A percentile compares a stretch with the other conserved stretches of the same genome.
phyloP scores from a whole-genome alignment of 371 early-diverging fungal genomes.

The Rhizopus microsporus region DNA sequence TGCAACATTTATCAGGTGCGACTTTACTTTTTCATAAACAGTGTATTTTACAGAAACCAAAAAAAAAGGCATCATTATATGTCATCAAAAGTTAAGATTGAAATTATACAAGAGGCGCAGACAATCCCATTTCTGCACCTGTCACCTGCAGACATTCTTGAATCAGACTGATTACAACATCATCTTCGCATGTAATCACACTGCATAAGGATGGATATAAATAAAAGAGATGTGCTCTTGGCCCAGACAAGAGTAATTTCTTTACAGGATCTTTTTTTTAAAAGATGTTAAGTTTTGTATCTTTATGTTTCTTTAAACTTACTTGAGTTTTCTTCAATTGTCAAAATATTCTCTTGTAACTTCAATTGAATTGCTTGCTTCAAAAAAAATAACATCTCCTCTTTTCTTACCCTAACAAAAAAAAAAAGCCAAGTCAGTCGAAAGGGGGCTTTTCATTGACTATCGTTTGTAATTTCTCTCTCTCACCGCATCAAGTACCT shows the following conservation, averaged over 20 bases:
- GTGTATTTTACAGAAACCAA: no score
- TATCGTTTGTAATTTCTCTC: background rate
- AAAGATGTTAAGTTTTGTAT: slow-evolving; percentile 10
- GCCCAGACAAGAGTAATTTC: slow-evolving; percentile 58
- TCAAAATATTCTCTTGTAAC: slow-evolving; percentile 53
- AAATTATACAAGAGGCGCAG: background rate
- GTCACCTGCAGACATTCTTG: slow-evolving; percentile 58
- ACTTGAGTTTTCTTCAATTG: slow-evolving; percentile 20
- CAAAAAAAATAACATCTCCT: slow-evolving; percentile 73
- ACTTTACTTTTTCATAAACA: no score
- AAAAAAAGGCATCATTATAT: no score
- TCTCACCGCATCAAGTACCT: slow-evolving; percentile 63
- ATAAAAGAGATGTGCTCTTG: slow-evolving; percentile 72
- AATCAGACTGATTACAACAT: slow-evolving; percentile 57
- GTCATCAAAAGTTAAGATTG: background rate
- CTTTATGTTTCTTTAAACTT: slow-evolving; percentile 13
- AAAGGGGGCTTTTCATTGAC: background rate
- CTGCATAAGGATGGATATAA: slow-evolving; percentile 71
- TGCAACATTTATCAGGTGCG: no score
- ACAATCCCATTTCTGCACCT: slow-evolving; percentile 52
- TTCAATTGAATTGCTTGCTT: slow-evolving; percentile 62
- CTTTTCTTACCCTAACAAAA: slow-evolving; percentile 64
- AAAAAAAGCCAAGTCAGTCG: slow-evolving; percentile 2
- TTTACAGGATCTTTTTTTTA: slow-evolving; percentile 35
- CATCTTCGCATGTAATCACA: slow-evolving; percentile 60